Base-by-base conservation (phyloP, 805 yeast genomes). In the Starmerella vaccinii region DNA sequence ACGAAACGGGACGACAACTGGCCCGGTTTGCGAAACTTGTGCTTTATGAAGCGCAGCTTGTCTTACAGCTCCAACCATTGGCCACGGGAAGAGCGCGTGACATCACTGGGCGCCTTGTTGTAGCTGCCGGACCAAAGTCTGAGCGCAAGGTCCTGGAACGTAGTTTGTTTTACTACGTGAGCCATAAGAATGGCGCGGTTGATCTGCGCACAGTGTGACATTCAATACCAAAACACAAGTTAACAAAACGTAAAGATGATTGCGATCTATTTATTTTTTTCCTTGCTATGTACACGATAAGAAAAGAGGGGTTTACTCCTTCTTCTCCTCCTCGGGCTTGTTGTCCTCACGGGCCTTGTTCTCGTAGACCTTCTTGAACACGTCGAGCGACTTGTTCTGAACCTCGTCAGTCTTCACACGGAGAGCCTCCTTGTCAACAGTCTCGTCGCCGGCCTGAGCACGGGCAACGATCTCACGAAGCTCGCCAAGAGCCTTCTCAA, bases 51-150 rank as follows among this genome's bases (percentile, higher is more conserved):
- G 69, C 84, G 0, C 69, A 71, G 29, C 53, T 78, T 38, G 70
- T 78, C 35, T 56, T 86, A n/a, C 70, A 74, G 19, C 61, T 86
- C 32, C 75, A 76, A 58, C 88, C 95, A 1, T 67, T 87, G 52
- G 71, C 76, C 3, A 85, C 95, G 0, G 95, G 95, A 0, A 72
- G 86, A 58, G 95, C 95, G 0, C 77, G 76, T 41, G 95, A 87
- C 62, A 76, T 84, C 2, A 82, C 95, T 0, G 95, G 95, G 1
- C 71, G 81, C 4, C 61, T 87, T 37, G 70, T 76, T 0, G 71
- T 87, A 0, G 65, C 80, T 0, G 68, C 67, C 46, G 95, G 95
- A 0, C 69, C 79, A 7, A 41, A 33, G 12, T n/a, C 38, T 4
- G 21, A 26, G 12, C 19, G 39, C 10, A 13, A 23, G 21, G 57